phyloP scores from a whole-genome alignment of 2,329 filamentous ascomycete genomes.

The Graphium sp. region DNA sequence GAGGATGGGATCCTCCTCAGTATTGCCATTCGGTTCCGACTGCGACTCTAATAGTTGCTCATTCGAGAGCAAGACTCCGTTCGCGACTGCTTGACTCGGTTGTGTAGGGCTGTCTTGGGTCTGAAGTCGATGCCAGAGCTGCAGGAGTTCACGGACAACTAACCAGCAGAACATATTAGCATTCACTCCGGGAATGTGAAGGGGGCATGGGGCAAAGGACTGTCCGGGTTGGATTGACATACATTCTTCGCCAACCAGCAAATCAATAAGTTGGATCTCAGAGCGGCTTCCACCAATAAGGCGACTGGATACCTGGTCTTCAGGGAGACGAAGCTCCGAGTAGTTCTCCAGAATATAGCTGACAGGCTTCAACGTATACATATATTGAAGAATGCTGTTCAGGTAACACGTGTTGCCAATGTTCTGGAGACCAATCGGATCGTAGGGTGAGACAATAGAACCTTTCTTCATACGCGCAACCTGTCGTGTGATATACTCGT shows the following conservation, averaged over 20 bases:
- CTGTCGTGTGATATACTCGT: slow-evolving; percentile 6
- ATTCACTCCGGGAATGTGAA: no score
- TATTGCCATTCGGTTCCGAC: no score
- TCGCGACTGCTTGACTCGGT: slow-evolving; percentile 62
- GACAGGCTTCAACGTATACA: slow-evolving; percentile 74
- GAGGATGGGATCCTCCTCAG: not conserved
- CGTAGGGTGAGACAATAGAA: slow-evolving; percentile 4
- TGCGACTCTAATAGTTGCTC: slow-evolving; percentile 6
- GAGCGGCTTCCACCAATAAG: slow-evolving; percentile 54
- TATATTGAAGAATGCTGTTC: slow-evolving; percentile 90
- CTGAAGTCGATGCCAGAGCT: slow-evolving; percentile 55
- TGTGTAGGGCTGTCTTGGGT: slow-evolving; percentile 42
- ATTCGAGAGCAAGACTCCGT: slow-evolving; percentile 52
- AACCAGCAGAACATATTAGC: not conserved
- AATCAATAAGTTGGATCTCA: slow-evolving; percentile 34
- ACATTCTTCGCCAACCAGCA: slow-evolving; percentile 58
- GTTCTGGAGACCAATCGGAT: slow-evolving; percentile 72
- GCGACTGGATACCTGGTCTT: slow-evolving; percentile 45
- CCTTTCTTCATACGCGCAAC: slow-evolving; percentile 6
- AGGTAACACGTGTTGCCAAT: slow-evolving; percentile 97
- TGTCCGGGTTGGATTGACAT: no score
- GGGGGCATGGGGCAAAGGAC: no score
- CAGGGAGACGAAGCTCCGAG: slow-evolving; percentile 52
- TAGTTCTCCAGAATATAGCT: slow-evolving; percentile 67
- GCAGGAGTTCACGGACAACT: slow-evolving; percentile 62